Base-by-base conservation (phyloP, 202 grass and related monocot genomes). In the Carex arenaria region DNA sequence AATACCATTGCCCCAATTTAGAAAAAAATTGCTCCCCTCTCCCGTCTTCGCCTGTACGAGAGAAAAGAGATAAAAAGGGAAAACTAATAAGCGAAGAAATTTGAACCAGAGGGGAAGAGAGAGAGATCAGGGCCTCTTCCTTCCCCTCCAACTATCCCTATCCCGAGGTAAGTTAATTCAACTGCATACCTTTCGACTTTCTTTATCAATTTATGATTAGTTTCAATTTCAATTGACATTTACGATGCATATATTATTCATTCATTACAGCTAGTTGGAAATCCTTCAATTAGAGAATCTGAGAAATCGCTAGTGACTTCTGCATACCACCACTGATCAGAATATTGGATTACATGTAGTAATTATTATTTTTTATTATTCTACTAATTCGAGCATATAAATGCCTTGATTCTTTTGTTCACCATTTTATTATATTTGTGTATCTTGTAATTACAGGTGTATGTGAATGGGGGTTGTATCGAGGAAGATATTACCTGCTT, bases 381-480 rank as follows among this genome's bases (percentile, higher is more conserved):
- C 1, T 75, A 55, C 26, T 31, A 26, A 56, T 40, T 77, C 10
- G 36, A 49, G 36, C 4, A 42, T 23, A 72, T 43, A 72, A 78
- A 59, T 26, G 60, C 36, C 4, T 67, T 56, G 63, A 51, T 82
- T 34, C 11, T 82, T 82, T 69, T 82, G 19, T 49, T 34, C 51
- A 36, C 20, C 10, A 17, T 66, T 12, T 31, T 82, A 56, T 52
- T 82, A 5, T 54, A 7, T 11, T 4, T 64, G 7, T 56, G 3
- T 64, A 38, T 82, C 36, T 43, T 56, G 20, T 53, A 23, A 49
- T 52, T 52, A 51, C 30, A 82, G 80, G 56, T 80, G 26, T 54
- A 53, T n/a, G 68, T 53, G 42, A 78, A 98, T 98, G 95, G 92
- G 93, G 31, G 89, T 93, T 67, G 60, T 97, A 22, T 97, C 91